phyloP scores from a whole-genome alignment of 108 stramenopile species.

The Hondaea fermentalgiana region DNA sequence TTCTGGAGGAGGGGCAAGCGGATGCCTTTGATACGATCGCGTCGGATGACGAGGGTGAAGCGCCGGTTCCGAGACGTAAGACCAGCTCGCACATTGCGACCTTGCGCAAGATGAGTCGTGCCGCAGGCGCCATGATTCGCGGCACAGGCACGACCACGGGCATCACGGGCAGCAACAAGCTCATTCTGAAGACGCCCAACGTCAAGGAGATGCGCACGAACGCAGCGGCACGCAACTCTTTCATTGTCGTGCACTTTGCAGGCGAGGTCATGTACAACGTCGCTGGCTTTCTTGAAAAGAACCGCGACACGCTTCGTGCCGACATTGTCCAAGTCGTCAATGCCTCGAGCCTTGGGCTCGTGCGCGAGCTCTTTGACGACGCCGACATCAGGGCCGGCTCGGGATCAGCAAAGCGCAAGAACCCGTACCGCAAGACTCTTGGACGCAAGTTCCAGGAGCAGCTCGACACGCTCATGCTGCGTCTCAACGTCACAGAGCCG shows the following conservation, averaged over 20 bases:
- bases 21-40: neutral
- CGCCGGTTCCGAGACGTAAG: neutral
- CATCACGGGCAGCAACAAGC: neutral
- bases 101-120: neutral
- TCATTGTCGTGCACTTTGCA: conserved; percentile 35
- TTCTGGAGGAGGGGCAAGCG: too few species aligned
- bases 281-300: conserved; percentile 32
- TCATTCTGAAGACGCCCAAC: conserved; percentile 41
- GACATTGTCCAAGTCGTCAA: conserved; percentile 8
- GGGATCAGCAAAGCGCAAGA: neutral
- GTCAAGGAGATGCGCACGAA: conserved; percentile 7
- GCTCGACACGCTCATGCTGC: conserved; percentile 18
- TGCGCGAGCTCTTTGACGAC: neutral
- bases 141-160: neutral
- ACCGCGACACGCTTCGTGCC: conserved; percentile 24
- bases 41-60: neutral
- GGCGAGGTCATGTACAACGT: conserved; percentile 23
- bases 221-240: neutral
- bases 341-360: neutral
- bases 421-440: neutral
- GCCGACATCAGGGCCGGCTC: neutral
- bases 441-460: conserved; percentile 18
- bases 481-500: neutral
- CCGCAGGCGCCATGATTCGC: neutral
- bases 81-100: neutral